Evolutionary conservation across 805 yeast genomes (phyloP).

Genomic region (Zygosaccharomyces bailii): DNA sequence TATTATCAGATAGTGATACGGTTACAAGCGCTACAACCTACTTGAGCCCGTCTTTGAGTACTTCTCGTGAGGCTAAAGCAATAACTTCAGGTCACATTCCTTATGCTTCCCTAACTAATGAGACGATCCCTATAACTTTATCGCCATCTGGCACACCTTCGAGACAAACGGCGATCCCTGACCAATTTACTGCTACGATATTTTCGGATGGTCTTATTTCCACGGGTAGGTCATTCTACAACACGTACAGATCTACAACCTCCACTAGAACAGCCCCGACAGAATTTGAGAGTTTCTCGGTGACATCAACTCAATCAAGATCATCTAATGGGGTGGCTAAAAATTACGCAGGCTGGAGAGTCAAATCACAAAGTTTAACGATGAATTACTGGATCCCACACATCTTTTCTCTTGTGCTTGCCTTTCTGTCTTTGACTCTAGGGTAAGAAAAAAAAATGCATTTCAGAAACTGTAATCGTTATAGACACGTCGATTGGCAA

Average conservation of each 20-base stretch:
- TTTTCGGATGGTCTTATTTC: constrained; percentile 35
- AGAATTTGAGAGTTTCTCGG: constrained; percentile 9
- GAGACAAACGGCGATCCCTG: constrained; percentile 20
- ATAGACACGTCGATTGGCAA: background rate
- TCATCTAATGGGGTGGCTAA: background rate
- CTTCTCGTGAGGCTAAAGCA: constrained; percentile 9
- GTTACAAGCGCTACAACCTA: constrained; percentile 7
- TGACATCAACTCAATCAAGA: constrained; percentile 2
- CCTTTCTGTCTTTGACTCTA: background rate
- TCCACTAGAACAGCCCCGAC: constrained; percentile 4
- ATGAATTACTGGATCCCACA: constrained; percentile 6
- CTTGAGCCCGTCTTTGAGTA: constrained; percentile 6
- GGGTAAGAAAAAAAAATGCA: background rate
- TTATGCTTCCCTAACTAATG: constrained; percentile 41
- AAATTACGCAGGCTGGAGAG: background rate
- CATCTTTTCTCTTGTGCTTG: background rate
- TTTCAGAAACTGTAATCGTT: background rate
- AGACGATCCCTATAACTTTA: constrained; percentile 23
- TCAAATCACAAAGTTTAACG: background rate
- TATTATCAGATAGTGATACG: constrained; percentile 2
- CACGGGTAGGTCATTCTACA: constrained; percentile 31
- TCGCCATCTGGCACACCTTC: constrained; percentile 14
- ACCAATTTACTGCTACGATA: constrained; percentile 31
- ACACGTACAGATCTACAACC: constrained; percentile 26
- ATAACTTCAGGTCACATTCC: constrained; percentile 48